Base-by-base conservation (phyloP, 2,329 filamentous ascomycete genomes). In the Sphaerulina musiva region DNA sequence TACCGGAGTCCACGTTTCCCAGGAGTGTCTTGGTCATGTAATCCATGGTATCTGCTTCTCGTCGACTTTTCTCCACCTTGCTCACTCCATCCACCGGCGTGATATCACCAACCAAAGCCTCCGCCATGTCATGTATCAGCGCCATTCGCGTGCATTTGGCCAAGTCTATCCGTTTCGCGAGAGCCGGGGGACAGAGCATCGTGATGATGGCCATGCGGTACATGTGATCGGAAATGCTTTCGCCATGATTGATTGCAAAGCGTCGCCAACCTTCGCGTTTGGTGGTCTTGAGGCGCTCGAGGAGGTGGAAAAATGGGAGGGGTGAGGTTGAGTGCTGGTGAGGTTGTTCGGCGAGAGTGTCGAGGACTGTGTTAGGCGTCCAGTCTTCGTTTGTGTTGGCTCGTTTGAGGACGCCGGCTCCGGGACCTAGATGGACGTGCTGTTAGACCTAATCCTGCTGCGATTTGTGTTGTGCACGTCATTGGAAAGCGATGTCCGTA, bases 161-260 rank as follows among this genome's bases (percentile, higher is more conserved):
- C 39, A 95, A 79, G 69, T 97, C 86, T 66, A 97, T 78, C 39
- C 80, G 80, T 0, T 82, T 73, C 2, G 83, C 78, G 9, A 96
- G 81, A 1, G 85, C 74, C 0, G 87, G 79, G 1, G 93, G 92
- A 2, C 89, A 90, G 61, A 96, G 82, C 84, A 98, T 88, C 60
- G 89, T 90, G 71, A 98, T 89, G 63, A 98, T 81, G 47, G 91
- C 89, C 93, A 98, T 98, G 74, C 93, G 90, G 74, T 97, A 98
- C 93, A 98, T 98, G 79, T 98, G 93, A 75, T 98, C 57, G 51
- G 89, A 81, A 68, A 98, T 96, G 1, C 89, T 95, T 73, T 98
- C 93, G 69, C 89, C 87, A 54, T 73, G 61, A 53, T 70, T 62
- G 61, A 98, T 89, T 39, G 83, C 84, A 69, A 96, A 96, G 38